Percentiles rank a stretch among this genome's conserved stretches.
Conservation (phyloP, 805 yeast species). For the Starmera caribaea region DNA sequence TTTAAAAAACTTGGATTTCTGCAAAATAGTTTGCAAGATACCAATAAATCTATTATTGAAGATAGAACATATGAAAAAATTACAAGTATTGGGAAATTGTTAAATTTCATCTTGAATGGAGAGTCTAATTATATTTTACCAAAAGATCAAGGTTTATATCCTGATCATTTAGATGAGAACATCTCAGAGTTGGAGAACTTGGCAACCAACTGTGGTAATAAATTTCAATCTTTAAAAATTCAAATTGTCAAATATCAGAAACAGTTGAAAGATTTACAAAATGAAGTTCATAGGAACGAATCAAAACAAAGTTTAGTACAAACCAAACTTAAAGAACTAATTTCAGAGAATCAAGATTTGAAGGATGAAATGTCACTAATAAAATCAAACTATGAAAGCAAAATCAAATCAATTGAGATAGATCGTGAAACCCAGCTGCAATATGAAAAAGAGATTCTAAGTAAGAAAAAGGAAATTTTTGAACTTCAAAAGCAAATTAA, state of each 20-base stretch:
- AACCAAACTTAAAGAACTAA: constrained; percentile 1
- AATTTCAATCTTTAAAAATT: background rate
- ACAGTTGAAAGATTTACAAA: constrained; percentile 1
- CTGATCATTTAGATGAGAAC: no score
- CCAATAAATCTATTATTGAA: no score
- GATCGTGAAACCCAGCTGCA: constrained; percentile 1
- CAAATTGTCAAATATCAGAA: constrained; percentile 4
- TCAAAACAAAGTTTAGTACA: background rate
- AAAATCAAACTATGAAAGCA: background rate
- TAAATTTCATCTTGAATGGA: no score
- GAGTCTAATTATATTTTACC: no score
- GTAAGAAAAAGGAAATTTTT: background rate
- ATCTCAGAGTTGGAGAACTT: background rate
- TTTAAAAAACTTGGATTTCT: no score
- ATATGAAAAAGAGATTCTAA: background rate
- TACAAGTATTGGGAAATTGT: no score
- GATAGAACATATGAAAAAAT: no score
- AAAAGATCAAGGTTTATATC: no score
- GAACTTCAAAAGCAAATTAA: background rate
- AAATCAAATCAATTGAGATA: background rate
- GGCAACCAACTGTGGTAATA: background rate
- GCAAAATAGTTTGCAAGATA: no score
- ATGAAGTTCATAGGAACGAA: background rate
- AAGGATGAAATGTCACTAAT: background rate
- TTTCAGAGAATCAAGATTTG: constrained; percentile 1